Percentiles rank a stretch among this genome's conserved stretches.
Evolutionary conservation across 1,284 basidiomycete species (phyloP).

Genomic region (Microbotryum saponariae): DNA sequence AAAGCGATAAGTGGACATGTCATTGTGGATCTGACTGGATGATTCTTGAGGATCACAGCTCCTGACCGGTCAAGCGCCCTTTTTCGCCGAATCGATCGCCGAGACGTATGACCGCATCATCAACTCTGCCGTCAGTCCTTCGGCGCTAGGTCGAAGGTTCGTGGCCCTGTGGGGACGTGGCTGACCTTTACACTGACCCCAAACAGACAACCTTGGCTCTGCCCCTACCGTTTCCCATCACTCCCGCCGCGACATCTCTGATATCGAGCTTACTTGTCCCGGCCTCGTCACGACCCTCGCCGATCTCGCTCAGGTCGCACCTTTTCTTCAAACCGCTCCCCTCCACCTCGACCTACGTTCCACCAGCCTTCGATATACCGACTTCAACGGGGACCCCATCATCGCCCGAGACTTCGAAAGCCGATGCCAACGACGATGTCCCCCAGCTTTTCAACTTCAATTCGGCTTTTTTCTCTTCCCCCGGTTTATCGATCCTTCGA

Average conservation of each 20-base stretch:
- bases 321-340: constrained; percentile 49
- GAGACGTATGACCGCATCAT: constrained; percentile 70
- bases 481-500: constrained; percentile 34
- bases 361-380: neutral
- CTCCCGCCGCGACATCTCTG: neutral
- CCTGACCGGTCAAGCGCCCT: constrained; percentile 69
- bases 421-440: constrained; percentile 6
- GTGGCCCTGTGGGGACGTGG: neutral
- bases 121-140: constrained; percentile 56
- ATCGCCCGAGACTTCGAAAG: constrained; percentile 3
- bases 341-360: constrained; percentile 5
- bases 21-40: neutral
- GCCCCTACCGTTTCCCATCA: neutral
- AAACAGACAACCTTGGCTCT: constrained; percentile 4
- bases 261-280: constrained; percentile 46
- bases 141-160: neutral
- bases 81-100: constrained; percentile 72
- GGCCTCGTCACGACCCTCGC: constrained; percentile 45
- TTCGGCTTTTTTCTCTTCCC: constrained; percentile 35
- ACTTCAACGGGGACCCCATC: neutral
- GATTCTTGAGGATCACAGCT: constrained; percentile 49
- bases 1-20: neutral
- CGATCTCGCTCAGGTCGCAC: constrained; percentile 58
- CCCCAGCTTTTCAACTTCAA: constrained; percentile 31
- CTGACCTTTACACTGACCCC: constrained; percentile 19